phyloP scores from a whole-genome alignment of 2,329 filamentous ascomycete genomes.

The Fusarium sp. region DNA sequence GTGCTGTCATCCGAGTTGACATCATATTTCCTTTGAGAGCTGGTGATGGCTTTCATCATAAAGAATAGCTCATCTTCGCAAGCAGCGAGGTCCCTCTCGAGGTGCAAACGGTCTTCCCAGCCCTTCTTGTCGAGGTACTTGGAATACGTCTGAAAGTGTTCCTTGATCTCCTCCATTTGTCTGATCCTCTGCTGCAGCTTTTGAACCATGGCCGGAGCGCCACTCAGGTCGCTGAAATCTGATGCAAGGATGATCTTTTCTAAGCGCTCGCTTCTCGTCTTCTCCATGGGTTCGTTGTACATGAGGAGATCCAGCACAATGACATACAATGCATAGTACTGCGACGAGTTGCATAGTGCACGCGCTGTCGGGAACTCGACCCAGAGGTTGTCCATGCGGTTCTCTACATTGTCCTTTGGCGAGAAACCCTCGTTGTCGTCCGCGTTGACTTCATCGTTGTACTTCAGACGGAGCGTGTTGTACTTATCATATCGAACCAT shows the following conservation, averaged over 20 bases:
- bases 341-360: slow-evolving; percentile 95
- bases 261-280: slow-evolving; percentile 92
- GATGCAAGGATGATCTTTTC: slow-evolving; percentile 99
- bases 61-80: slow-evolving; percentile 99
- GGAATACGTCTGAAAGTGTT: slow-evolving; percentile 92
- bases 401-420: slow-evolving; percentile 69
- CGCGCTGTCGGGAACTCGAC: slow-evolving; percentile 95
- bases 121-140: slow-evolving; percentile 87
- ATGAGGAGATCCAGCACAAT: slow-evolving; percentile 96
- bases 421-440: slow-evolving; percentile 63
- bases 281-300: slow-evolving; percentile 96
- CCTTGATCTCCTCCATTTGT: slow-evolving; percentile 95
- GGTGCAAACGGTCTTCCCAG: slow-evolving; percentile 88
- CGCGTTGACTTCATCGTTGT: slow-evolving; percentile 89
- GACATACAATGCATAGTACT: slow-evolving; percentile 98
- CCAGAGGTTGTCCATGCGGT: slow-evolving; percentile 94
- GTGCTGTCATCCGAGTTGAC: slow-evolving; percentile 71
- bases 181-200: slow-evolving; percentile 91
- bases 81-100: slow-evolving; percentile 87
- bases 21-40: slow-evolving; percentile 90
- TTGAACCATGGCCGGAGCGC: slow-evolving; percentile 92
- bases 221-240: slow-evolving; percentile 96
- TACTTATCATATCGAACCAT: slow-evolving; percentile 97
- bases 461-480: slow-evolving; percentile 96
- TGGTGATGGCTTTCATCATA: slow-evolving; percentile 99